phyloP scores from a whole-genome alignment of 176 grass and related monocot genomes.

The Bromus sterilis region DNA sequence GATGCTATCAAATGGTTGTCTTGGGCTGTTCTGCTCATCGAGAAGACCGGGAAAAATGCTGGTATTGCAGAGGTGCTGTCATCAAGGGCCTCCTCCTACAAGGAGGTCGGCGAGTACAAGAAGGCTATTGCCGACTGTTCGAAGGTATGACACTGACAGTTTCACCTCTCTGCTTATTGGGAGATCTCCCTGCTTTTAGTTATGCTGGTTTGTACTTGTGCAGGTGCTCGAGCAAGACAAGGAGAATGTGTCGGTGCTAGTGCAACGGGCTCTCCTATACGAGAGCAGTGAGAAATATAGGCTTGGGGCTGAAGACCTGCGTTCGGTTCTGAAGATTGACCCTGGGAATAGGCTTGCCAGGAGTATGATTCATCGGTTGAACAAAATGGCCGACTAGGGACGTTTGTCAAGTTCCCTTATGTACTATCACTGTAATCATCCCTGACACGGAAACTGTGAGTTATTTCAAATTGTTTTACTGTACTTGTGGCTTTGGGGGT shows the following conservation, averaged over 20 bases:
- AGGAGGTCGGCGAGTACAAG: slow-evolving; percentile 99
- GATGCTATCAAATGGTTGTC: slow-evolving; percentile 99
- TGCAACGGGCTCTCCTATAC: slow-evolving; percentile 91
- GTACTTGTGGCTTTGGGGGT: slow-evolving; percentile 28
- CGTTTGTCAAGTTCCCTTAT: slow-evolving; percentile 17
- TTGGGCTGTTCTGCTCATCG: slow-evolving; percentile 76
- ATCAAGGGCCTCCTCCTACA: slow-evolving; percentile 94
- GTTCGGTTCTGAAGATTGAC: slow-evolving; percentile 97
- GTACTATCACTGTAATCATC: slow-evolving; percentile 31
- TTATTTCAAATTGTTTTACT: slow-evolving; percentile 31
- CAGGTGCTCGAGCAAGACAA: slow-evolving; percentile 82
- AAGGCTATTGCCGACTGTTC: slow-evolving; percentile 99
- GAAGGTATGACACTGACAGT: slow-evolving; percentile 39
- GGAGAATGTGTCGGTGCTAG: slow-evolving; percentile 66
- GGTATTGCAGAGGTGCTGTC: slow-evolving; percentile 74
- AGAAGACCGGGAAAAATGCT: slow-evolving; percentile 58
- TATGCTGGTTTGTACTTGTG: slow-evolving; percentile 16
- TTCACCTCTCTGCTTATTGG: not conserved
- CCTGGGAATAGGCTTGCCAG: slow-evolving; percentile 86
- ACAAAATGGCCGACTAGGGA: slow-evolving; percentile 92
- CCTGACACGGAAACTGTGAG: slow-evolving; percentile 24
- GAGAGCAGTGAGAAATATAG: slow-evolving; percentile 96
- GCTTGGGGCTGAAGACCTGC: slow-evolving; percentile 88
- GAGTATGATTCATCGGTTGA: slow-evolving; percentile 89
- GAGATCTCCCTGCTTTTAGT: not conserved